These are phyloP conservation scores for Cucurbita ficifolia DNA, from an alignment of 306 rosid genomes.

Conservation along the genomic window DNA sequence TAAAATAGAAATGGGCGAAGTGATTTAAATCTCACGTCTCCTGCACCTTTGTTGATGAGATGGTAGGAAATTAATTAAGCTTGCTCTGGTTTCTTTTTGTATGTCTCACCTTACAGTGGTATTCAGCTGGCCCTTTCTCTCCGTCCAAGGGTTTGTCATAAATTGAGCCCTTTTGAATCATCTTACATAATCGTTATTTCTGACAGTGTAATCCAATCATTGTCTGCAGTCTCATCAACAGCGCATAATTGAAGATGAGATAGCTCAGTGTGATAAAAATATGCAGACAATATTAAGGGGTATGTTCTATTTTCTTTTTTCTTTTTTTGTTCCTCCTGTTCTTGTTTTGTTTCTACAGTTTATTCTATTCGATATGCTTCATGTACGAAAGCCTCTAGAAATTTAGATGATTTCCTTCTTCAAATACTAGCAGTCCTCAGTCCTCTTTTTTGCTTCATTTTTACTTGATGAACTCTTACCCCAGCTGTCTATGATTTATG, in stretches of 20 bases:
- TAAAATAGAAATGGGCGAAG: neutral
- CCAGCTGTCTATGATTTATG: neutral
- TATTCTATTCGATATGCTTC: neutral
- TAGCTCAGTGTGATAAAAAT: slow-evolving; percentile 42
- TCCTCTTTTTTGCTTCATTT: neutral
- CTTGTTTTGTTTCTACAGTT: neutral
- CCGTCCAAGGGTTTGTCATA: neutral
- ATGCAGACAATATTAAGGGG: slow-evolving; percentile 47
- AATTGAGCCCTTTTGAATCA: neutral
- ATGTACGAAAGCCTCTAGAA: neutral
- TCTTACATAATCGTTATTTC: neutral
- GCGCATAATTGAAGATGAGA: slow-evolving; percentile 48
- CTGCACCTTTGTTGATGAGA: neutral
- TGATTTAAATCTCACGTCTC: neutral
- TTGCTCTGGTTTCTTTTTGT: neutral
- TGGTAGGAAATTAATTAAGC: neutral
- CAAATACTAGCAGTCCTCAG: neutral
- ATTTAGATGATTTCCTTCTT: neutral
- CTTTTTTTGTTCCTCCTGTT: neutral
- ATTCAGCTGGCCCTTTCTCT: neutral
- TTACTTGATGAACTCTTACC: neutral
- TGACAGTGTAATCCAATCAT: slow-evolving; percentile 6
- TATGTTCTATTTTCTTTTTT: slow-evolving; percentile 10
- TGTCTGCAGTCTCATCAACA: slow-evolving; percentile 50
- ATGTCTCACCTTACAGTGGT: neutral